Conservation (phyloP, 2,329 filamentous ascomycete genomes). For the Clarireedia hainanense region DNA sequence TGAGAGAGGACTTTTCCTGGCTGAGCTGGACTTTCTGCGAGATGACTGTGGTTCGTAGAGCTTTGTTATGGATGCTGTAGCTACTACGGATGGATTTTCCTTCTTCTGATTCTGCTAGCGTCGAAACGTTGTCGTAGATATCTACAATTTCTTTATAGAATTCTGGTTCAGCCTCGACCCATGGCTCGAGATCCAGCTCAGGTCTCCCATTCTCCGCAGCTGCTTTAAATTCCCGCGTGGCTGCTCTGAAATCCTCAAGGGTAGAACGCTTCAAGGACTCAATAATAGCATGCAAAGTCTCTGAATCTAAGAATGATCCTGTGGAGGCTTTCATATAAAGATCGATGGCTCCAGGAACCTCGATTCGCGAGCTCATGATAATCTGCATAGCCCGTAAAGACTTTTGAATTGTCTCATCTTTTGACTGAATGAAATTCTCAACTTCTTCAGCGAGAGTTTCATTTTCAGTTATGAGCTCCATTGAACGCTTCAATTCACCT, state of each 20-base stretch:
- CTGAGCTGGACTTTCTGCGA: conserved; percentile 76
- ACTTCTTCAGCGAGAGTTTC: conserved; percentile 42
- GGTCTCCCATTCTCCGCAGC: conserved; percentile 17
- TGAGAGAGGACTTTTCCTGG: conserved; percentile 63
- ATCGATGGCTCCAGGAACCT: conserved; percentile 28
- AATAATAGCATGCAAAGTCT: conserved; percentile 38
- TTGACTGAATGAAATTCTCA: conserved; percentile 25
- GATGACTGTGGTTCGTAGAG: conserved; percentile 68
- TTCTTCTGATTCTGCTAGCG: conserved; percentile 35
- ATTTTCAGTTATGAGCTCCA: conserved; percentile 53
- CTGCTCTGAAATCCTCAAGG: conserved; percentile 39
- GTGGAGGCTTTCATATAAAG: conserved; percentile 56
- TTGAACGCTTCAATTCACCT: conserved; percentile 37
- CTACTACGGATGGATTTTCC: conserved; percentile 58
- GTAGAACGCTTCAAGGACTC: conserved; percentile 51
- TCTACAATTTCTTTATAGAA: conserved; percentile 16
- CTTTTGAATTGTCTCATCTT: conserved; percentile 32
- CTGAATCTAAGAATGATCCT: conserved; percentile 43
- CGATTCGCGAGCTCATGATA: conserved; percentile 27
- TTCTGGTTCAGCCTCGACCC: conserved; percentile 23
- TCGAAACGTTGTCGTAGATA: conserved; percentile 39
- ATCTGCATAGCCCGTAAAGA: conserved; percentile 45
- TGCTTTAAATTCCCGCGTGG: conserved; percentile 37
- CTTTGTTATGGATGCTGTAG: conserved; percentile 63
- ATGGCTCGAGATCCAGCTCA: conserved; percentile 22